Evolutionary conservation across 495 filamentous ascomycete species (phyloP), one percentile per base, ranked within the genome.

Genomic region (Mycothermus thermophilus): DNA sequence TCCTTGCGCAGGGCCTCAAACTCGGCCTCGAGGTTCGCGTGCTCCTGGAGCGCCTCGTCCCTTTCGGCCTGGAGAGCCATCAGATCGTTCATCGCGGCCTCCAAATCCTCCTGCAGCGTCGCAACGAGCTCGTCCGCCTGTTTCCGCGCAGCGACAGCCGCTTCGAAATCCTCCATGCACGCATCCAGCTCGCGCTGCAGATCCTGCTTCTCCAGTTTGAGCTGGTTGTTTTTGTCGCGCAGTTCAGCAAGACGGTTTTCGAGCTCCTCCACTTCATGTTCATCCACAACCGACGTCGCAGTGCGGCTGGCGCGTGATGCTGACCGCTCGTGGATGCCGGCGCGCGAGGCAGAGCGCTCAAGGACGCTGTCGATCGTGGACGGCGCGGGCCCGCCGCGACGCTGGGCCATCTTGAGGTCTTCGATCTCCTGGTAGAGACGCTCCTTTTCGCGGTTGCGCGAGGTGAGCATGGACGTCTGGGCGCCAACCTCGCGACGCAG

Each of bases 391-490:
- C 54, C 77, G 16, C 69, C 72, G 30, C 79, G 73, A 10, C 84
- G 75, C 41, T 84, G 76, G 3, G 76, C 74, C 39, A 96, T 71
- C 51, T 96, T 97, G 31, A 96, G 69, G 35, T 94, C 85, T 59
- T 97, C 90, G 28, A 95, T 97, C 50, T 97, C 90, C 40, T 93
- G 83, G 50, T 95, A 92, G 11, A 97, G 66, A 3, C 86, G 78
- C 46, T 95, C 87, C 50, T 90, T 88, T 53, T 97, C 90, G 21
- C 84, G 75, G 46, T 96, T 94, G 5, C 90, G 72, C 21, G 90
- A 94, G 4, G 92, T 95, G 6, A 97, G 74, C 88, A 96, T 97
- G 0, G 86, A 93, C 1, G 86, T 92, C 55, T 97, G 90, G 8
- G 92, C 90, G 38, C 85, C 83, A 18, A 96, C 80, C 52, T 96